Evolutionary conservation across 441 rosid species (phyloP).

Genomic region (Viola pubescens): DNA sequence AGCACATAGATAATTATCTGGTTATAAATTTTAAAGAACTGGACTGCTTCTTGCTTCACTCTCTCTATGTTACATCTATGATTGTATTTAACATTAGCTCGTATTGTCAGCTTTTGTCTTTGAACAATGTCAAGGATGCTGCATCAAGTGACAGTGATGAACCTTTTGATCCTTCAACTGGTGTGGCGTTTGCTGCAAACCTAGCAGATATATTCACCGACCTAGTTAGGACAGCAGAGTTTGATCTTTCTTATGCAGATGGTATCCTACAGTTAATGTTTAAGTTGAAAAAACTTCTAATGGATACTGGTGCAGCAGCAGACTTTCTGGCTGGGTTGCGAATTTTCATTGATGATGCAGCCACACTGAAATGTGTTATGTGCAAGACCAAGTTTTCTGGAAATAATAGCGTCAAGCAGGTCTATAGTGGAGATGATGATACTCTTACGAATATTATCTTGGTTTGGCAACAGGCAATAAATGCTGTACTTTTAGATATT

Average conservation of each 20-base stretch:
- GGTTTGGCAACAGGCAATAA: conserved; percentile 51
- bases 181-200: conserved; percentile 63
- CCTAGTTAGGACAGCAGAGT: conserved; percentile 68
- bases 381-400: conserved; percentile 59
- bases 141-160: conserved; percentile 66
- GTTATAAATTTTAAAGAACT: background rate
- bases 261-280: conserved; percentile 60
- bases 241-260: conserved; percentile 59
- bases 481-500: conserved; percentile 53
- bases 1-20: background rate
- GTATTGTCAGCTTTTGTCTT: conserved; percentile 55
- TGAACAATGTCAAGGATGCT: conserved; percentile 61
- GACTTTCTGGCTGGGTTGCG: conserved; percentile 73
- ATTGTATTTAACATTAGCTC: background rate
- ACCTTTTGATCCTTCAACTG: conserved; percentile 55
- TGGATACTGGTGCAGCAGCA: conserved; percentile 78
- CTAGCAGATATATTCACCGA: conserved; percentile 64
- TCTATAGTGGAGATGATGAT: conserved; percentile 37
- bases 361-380: conserved; percentile 52
- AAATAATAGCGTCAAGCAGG: conserved; percentile 43
- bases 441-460: conserved; percentile 17
- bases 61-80: background rate
- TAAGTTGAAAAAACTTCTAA: conserved; percentile 68
- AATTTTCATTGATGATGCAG: conserved; percentile 57
- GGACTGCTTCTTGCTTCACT: background rate